Evolutionary conservation across 306 rosid species (phyloP), one percentile per base, ranked within the genome.

Genomic region (Cicer arietinum): DNA sequence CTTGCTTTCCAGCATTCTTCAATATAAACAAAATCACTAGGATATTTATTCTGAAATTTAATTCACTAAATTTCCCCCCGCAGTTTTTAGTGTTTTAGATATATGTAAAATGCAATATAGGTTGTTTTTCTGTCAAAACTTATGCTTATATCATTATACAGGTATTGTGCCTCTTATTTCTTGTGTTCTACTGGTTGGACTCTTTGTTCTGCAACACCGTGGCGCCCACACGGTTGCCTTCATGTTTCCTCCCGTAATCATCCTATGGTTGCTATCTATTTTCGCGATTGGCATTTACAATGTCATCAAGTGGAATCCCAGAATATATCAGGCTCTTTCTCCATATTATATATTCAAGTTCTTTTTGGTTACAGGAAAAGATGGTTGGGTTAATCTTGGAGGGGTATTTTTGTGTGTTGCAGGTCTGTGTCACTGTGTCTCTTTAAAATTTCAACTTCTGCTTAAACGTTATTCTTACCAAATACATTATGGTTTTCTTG

Each of bases 151-250:
- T 69, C 62, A 50, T 68, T 74, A 57, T 52, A 47, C 88, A 92
- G 96, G 92, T 83, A 57, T 83, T 44, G 81, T 83, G 86, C 85
- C 90, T 62, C 72, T 75, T 67, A 83, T 87, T 78, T 85, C 92
- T 65, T 90, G 94, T 80, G 73, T 86, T 83, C 51, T 92, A 58
- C 78, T 92, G 79, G 90, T 92, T 69, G 86, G 81, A 25, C 66
- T 89, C 80, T 92, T 83, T 82, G 73, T 92, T 72, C 60, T 92
- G 86, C 98, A 92, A 83, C 96, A 92, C 84, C 94, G 89, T 79
- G 98, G 96, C 64, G 77, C 89, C 82, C 84, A 89, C 86, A 86
- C 66, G 83, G 82, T 90, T 77, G 90, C 96, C 71, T 89, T 90
- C 82, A 48, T 85, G 83, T 92, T 90, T 81, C 81, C 96, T 76